Evolutionary conservation across 2,329 filamentous ascomycete species (phyloP).

Genomic region (Mollisia scopiformis): DNA sequence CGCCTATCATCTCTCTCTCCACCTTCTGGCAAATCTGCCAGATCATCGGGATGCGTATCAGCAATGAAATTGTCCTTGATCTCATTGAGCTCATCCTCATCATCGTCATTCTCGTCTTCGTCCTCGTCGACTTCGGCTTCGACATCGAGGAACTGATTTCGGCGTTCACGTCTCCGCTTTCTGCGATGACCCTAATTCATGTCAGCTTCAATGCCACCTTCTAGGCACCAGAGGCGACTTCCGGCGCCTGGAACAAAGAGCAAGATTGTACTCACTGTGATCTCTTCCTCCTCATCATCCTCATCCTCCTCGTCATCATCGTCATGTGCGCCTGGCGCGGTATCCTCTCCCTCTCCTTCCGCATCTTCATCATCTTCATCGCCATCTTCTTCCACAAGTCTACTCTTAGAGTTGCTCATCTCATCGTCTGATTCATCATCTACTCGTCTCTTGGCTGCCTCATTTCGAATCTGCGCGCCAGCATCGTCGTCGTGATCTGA

Average conservation of each 20-base stretch:
- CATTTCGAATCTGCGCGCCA: conserved; percentile 31
- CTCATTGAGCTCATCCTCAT: conserved; percentile 85
- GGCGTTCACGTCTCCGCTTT: conserved; percentile 76
- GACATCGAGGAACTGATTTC: conserved; percentile 92
- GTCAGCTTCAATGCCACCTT: background rate
- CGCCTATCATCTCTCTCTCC: conserved; percentile 86
- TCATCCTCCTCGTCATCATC: conserved; percentile 51
- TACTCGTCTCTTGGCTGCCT: conserved; percentile 35
- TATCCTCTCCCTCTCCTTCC: conserved; percentile 45
- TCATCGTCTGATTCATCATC: conserved; percentile 50
- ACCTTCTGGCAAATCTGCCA: conserved; percentile 73
- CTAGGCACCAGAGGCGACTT: background rate
- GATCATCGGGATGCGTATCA: conserved; percentile 88
- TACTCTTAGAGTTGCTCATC: conserved; percentile 40
- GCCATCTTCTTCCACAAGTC: conserved; percentile 39
- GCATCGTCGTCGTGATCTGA: conserved; percentile 30
- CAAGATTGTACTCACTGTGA: conserved; percentile 42
- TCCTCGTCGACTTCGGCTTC: conserved; percentile 97
- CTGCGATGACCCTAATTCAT: conserved; percentile 64
- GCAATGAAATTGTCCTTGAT: conserved; percentile 80
- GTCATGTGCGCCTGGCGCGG: conserved; percentile 36
- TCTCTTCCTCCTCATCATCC: conserved; percentile 69
- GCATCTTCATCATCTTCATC: conserved; percentile 47
- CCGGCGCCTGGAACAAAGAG: background rate
- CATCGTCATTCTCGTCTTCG: conserved; percentile 84